phyloP scores from a whole-genome alignment of 345 rosid species.

The Clarkia xantiana region DNA sequence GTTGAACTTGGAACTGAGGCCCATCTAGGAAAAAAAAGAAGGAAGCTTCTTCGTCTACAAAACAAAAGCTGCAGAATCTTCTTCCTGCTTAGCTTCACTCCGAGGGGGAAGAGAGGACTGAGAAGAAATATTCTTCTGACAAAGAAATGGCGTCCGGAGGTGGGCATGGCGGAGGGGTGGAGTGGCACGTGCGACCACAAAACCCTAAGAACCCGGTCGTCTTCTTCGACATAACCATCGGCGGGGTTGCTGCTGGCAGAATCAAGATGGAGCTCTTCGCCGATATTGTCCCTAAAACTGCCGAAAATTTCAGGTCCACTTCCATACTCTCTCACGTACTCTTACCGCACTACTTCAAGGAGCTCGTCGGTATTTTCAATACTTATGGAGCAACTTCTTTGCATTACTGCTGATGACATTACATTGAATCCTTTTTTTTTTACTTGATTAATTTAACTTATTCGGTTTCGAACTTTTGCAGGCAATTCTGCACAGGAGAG shows the following conservation, averaged over 20 bases:
- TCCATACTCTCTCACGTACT: too few relatives aligned
- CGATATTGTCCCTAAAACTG: slow-evolving; percentile 77
- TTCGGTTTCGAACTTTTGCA: slow-evolving; percentile 14
- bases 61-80: too few relatives aligned
- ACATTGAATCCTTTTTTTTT: too few relatives aligned
- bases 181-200: slow-evolving; percentile 90
- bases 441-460: background rate
- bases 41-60: too few relatives aligned
- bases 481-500: slow-evolving; percentile 98
- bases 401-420: too few relatives aligned
- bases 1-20: too few relatives aligned
- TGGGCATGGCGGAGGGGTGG: slow-evolving; percentile 34
- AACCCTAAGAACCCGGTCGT: slow-evolving; percentile 95
- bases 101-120: too few relatives aligned
- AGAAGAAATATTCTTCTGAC: too few relatives aligned
- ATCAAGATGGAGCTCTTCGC: slow-evolving; percentile 99
- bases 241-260: slow-evolving; percentile 83
- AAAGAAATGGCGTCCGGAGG: slow-evolving; percentile 30
- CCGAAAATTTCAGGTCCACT: slow-evolving; percentile 76
- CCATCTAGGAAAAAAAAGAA: too few relatives aligned
- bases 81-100: too few relatives aligned
- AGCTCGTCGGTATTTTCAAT: too few relatives aligned
- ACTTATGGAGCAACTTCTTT: too few relatives aligned
- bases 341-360: background rate
- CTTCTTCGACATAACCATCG: slow-evolving; percentile 86